Evolutionary conservation across 345 rosid genomes (phyloP).

Genomic region (Populus pruinosa): DNA sequence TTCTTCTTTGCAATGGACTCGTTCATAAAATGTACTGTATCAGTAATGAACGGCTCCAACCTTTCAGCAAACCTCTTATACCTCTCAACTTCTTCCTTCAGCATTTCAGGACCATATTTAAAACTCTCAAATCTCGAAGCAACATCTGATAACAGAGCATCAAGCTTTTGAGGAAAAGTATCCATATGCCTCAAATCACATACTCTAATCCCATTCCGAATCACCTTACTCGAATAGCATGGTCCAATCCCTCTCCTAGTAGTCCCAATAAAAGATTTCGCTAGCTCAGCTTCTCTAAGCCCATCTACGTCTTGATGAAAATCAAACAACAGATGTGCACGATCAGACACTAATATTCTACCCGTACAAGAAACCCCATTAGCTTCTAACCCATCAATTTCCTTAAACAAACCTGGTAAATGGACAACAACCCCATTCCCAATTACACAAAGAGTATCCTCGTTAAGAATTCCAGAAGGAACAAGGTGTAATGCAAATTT

Average conservation of each 20-base stretch:
- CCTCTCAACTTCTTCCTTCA: slow-evolving; percentile 74
- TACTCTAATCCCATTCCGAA: slow-evolving; percentile 86
- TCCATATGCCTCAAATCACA: slow-evolving; percentile 93
- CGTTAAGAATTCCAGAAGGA: slow-evolving; percentile 86
- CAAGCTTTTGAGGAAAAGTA: slow-evolving; percentile 86
- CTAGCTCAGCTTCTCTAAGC: slow-evolving; percentile 83
- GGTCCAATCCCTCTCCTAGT: slow-evolving; percentile 98
- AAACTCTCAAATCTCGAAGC: slow-evolving; percentile 72
- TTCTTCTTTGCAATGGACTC: slow-evolving; percentile 72
- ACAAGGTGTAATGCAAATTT: slow-evolving; percentile 96
- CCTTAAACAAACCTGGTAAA: slow-evolving; percentile 78
- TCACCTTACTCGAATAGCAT: slow-evolving; percentile 76
- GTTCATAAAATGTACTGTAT: slow-evolving; percentile 81
- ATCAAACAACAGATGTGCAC: slow-evolving; percentile 88
- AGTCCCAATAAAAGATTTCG: slow-evolving; percentile 86
- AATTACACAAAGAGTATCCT: slow-evolving; percentile 82
- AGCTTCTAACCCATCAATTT: slow-evolving; percentile 79
- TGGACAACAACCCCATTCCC: slow-evolving; percentile 97
- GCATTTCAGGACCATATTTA: slow-evolving; percentile 69
- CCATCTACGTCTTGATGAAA: slow-evolving; percentile 91
- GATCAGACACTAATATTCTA: slow-evolving; percentile 87
- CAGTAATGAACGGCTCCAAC: slow-evolving; percentile 82
- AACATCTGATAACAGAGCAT: slow-evolving; percentile 64
- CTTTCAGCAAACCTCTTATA: slow-evolving; percentile 93
- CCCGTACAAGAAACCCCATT: slow-evolving; percentile 82